Evolutionary conservation across 106 monocot species (phyloP), one percentile per base, ranked within the genome.

Genomic region (Allium fistulosum): DNA sequence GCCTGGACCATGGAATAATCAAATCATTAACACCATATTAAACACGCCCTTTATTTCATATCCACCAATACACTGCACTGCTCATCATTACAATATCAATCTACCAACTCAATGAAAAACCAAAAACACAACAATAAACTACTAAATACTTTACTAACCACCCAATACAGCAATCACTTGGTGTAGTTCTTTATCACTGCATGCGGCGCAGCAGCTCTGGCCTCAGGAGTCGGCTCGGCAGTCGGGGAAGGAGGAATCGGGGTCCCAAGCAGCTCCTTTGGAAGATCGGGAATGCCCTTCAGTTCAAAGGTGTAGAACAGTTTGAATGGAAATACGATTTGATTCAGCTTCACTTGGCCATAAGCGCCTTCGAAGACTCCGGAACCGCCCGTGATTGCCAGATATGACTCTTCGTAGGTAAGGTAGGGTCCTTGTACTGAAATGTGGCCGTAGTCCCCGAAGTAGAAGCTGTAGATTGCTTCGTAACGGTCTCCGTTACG

Each of bases 291-390:
- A 7, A 87, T 79, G 14, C 87, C 87, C 80, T 80, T 77, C 65
- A 87, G 74, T 49, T 87, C 77, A 71, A 87, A 83, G 8, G 87
- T 87, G 71, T 87, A 87, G 76, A 73, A 87, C 63, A 87, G n/a
- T 75, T 87, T 87, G 37, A 83, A 65, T 7, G 87, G 87, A 69
- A 78, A 87, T 7, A 83, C 18, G 58, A 87, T 26, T 59, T 83
- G 87, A 45, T 77, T 77, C 46, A 87, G 67, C 60, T 65, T 77
- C 6, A 87, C 87, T 22, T 83, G 80, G 10, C 87, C 87, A 18
- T 62, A 66, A 7, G 74, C 87, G 0, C 87, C 87, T 7, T 70
- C 77, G 50, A 87, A 87, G 47, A 78, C 27, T 4, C 83, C 87
- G 0, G 74, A 51, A 37, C 37, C 37, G 2, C 74, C 74, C 45